Conservation (phyloP, 2,329 filamentous ascomycete genomes). For the Microsporum ferrugineum region DNA sequence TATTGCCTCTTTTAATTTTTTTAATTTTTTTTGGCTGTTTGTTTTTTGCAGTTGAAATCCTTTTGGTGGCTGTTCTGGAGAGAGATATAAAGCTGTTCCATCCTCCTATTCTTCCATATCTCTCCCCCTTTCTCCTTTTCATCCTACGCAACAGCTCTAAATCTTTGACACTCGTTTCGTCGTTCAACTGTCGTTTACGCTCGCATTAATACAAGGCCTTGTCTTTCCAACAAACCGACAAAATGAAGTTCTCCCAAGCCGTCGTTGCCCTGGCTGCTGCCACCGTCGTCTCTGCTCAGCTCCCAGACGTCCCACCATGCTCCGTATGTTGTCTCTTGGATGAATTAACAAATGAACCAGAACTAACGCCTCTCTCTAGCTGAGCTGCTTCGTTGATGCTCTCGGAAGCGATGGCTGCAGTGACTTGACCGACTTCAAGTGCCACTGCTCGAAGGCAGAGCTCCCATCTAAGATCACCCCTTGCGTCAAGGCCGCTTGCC, state of each 20-base stretch:
- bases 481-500: constrained; percentile 37
- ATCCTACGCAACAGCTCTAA: constrained; percentile 4
- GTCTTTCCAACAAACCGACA: constrained; percentile 10
- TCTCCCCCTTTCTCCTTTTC: constrained; percentile 4
- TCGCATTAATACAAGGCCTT: not conserved
- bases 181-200: constrained; percentile 8
- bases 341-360: not conserved
- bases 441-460: constrained; percentile 38
- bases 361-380: constrained; percentile 21
- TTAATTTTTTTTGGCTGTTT: not conserved
- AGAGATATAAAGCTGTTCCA: not conserved
- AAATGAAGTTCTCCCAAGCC: constrained; percentile 26
- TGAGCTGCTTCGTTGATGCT: constrained; percentile 36
- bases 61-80: not conserved
- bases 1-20: not conserved
- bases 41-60: not conserved
- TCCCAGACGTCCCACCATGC: constrained; percentile 36
- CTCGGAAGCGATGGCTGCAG: constrained; percentile 36
- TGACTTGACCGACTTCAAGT: constrained; percentile 38
- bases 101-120: constrained; percentile 1
- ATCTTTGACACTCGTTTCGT: constrained; percentile 13
- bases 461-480: constrained; percentile 35
- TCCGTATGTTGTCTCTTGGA: constrained; percentile 28
- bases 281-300: constrained; percentile 37
- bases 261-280: constrained; percentile 32